phyloP scores from a whole-genome alignment of 768 basidiomycete species.

The Chlorophyllum brunneum region DNA sequence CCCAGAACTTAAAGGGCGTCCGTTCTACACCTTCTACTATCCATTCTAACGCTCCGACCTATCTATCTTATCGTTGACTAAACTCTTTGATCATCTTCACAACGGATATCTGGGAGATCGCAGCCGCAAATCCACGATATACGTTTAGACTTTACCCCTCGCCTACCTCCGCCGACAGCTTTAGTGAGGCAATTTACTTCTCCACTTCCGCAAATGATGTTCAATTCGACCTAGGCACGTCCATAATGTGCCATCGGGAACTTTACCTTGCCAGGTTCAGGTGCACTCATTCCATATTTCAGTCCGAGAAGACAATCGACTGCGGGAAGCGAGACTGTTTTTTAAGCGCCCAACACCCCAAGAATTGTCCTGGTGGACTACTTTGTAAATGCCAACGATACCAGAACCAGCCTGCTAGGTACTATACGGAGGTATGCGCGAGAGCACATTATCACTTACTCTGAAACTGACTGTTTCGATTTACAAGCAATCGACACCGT shows the following conservation, averaged over 20 bases:
- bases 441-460: neutral
- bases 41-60: neutral
- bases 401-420: constrained; percentile 55
- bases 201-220: constrained; percentile 16
- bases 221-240: constrained; percentile 20
- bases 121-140: constrained; percentile 9
- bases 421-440: constrained; percentile 40
- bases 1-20: neutral
- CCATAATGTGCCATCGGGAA: constrained; percentile 61
- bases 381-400: constrained; percentile 51
- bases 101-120: constrained; percentile 11
- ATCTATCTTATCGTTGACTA: neutral
- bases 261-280: constrained; percentile 46
- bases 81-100: constrained; percentile 4
- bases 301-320: constrained; percentile 44
- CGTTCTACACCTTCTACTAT: neutral
- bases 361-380: constrained; percentile 32
- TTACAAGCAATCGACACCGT: neutral
- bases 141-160: constrained; percentile 18
- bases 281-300: constrained; percentile 57
- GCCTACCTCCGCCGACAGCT: constrained; percentile 56
- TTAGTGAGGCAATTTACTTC: constrained; percentile 25
- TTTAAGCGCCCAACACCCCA: constrained; percentile 47
- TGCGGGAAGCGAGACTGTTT: constrained; percentile 43
- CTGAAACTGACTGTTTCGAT: neutral